phyloP scores from a whole-genome alignment of 305 asterid genomes.

The Solanum hybrid region DNA sequence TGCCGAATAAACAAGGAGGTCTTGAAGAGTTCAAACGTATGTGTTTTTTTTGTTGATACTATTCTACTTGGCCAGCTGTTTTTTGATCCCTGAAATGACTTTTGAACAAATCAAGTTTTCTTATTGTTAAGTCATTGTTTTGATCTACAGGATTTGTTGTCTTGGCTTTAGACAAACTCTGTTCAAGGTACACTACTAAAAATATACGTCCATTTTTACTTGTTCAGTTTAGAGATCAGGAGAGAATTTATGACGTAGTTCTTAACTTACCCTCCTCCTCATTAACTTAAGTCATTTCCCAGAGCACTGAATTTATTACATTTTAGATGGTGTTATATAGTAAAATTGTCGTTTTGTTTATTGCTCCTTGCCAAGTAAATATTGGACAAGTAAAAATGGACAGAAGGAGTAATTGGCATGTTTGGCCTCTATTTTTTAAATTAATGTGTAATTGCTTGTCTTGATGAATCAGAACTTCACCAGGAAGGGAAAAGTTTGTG shows the following conservation, averaged over 20 bases:
- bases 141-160: constrained; percentile 51
- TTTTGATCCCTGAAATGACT: not conserved
- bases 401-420: not conserved
- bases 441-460: not conserved
- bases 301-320: not conserved
- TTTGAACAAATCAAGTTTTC: not conserved
- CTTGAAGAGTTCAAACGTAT: constrained; percentile 58
- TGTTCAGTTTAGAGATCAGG: not conserved
- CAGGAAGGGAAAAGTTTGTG: constrained; percentile 59
- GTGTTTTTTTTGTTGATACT: not conserved
- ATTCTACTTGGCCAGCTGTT: not conserved
- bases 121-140: not conserved
- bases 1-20: constrained; percentile 35
- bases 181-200: constrained; percentile 37
- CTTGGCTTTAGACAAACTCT: constrained; percentile 51
- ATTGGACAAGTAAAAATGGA: not conserved
- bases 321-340: not conserved
- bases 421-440: not conserved
- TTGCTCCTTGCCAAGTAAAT: not conserved
- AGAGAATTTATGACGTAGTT: not conserved
- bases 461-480: constrained; percentile 56
- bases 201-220: not conserved
- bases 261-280: not conserved
- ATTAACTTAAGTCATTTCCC: not conserved
- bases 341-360: not conserved